Evolutionary conservation across 1,284 basidiomycete genomes (phyloP).

Genomic region (Xanthoconium separans): DNA sequence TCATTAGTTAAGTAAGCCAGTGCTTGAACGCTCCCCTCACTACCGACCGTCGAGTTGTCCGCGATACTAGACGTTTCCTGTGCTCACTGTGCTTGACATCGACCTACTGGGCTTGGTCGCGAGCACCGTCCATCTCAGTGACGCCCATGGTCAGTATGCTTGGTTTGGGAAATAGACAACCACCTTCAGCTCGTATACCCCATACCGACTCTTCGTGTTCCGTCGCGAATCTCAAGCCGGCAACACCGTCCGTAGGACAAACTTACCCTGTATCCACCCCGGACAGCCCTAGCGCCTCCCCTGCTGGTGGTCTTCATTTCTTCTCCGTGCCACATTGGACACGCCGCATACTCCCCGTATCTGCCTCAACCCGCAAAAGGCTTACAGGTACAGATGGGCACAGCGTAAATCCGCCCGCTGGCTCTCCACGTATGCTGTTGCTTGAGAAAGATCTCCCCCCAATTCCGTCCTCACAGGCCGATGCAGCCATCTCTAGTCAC

Average conservation of each 20-base stretch:
- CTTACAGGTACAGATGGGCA: constrained; percentile 30
- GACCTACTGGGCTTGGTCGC: background rate
- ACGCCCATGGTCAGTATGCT: constrained; percentile 40
- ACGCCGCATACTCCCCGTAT: constrained; percentile 43
- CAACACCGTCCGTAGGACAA: constrained; percentile 4
- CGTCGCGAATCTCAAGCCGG: constrained; percentile 8
- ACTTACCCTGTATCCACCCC: background rate
- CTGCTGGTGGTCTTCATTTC: constrained; percentile 43
- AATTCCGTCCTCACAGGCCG: constrained; percentile 40
- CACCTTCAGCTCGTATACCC: constrained; percentile 19
- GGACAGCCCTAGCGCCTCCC: background rate
- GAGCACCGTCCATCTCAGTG: background rate
- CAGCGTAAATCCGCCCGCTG: constrained; percentile 20
- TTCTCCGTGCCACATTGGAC: constrained; percentile 67
- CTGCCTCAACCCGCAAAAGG: constrained; percentile 27
- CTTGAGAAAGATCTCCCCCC: constrained; percentile 69
- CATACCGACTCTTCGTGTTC: constrained; percentile 13
- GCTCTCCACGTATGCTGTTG: constrained; percentile 28
- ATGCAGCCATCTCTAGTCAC: background rate
- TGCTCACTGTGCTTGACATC: constrained; percentile 7
- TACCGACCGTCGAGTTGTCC: background rate
- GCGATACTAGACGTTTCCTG: background rate
- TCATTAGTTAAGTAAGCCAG: constrained; percentile 21
- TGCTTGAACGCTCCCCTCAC: background rate
- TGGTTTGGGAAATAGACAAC: constrained; percentile 27